Conservation (phyloP, 495 filamentous ascomycete genomes). For the Coniosporium apollinis region DNA sequence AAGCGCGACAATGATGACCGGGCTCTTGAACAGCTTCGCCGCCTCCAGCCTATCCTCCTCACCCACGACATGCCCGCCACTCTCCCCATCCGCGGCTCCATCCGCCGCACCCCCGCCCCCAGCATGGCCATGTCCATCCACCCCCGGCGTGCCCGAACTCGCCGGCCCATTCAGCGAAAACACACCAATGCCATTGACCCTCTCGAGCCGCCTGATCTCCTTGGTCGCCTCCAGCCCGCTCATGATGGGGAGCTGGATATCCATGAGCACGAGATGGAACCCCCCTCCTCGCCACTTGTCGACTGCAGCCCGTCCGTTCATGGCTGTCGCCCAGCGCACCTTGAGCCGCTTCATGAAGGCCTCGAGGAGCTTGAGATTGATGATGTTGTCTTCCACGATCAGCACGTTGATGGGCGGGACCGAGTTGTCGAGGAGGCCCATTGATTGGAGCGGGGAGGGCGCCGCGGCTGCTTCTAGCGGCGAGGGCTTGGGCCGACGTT, state of each 20-base stretch:
- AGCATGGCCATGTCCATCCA: constrained; percentile 3
- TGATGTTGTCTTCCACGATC: constrained; percentile 96
- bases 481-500: constrained; percentile 15
- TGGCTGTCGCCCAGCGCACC: constrained; percentile 93
- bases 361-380: constrained; percentile 84
- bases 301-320: constrained; percentile 86
- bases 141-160: constrained; percentile 6
- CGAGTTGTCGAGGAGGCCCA: constrained; percentile 59
- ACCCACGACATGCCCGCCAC: constrained; percentile 31
- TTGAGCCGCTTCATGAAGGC: constrained; percentile 94
- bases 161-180: constrained; percentile 38
- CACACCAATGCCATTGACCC: constrained; percentile 77
- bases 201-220: constrained; percentile 81
- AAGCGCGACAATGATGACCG: constrained; percentile 93
- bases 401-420: constrained; percentile 95
- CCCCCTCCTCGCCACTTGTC: constrained; percentile 83
- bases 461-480: constrained; percentile 24
- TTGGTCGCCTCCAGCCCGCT: constrained; percentile 91
- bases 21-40: constrained; percentile 71
- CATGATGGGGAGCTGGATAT: constrained; percentile 97
- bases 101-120: constrained; percentile 10
- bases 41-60: constrained; percentile 52
- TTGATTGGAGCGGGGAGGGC: constrained; percentile 10
- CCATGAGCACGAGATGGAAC: constrained; percentile 97
- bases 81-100: constrained; percentile 6